A percentile compares a stretch with the other conserved stretches of the same genome.
phyloP scores from a whole-genome alignment of 345 rosid genomes.

The Erodium maritimum region DNA sequence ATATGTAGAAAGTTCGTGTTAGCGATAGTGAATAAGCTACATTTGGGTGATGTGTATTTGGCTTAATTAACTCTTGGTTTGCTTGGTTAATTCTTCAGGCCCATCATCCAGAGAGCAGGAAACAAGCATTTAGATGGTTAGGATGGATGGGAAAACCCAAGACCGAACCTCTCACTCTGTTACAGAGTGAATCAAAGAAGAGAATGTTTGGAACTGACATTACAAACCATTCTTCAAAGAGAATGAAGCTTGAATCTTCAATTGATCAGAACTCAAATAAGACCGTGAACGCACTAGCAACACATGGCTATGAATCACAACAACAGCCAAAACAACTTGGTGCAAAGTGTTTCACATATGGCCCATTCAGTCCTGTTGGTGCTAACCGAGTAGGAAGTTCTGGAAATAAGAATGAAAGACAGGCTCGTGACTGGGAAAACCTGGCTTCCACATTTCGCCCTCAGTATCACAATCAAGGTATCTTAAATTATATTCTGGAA shows the following conservation, averaged over 20 bases:
- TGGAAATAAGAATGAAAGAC: constrained; percentile 18
- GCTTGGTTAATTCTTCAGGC: constrained; percentile 26
- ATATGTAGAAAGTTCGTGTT: neutral
- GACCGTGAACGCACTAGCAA: constrained; percentile 15
- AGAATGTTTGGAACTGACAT: constrained; percentile 47
- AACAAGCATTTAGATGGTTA: constrained; percentile 61
- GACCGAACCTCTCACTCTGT: constrained; percentile 14
- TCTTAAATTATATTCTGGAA: neutral
- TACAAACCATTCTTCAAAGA: constrained; percentile 31
- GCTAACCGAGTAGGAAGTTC: constrained; percentile 3
- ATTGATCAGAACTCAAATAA: constrained; percentile 15
- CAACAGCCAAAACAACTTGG: constrained; percentile 12
- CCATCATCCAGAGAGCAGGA: constrained; percentile 46
- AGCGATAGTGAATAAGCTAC: neutral
- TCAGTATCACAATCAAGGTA: constrained; percentile 51
- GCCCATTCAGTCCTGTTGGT: constrained; percentile 30
- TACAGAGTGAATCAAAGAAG: constrained; percentile 31
- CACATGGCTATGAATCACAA: constrained; percentile 8
- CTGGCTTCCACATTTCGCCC: constrained; percentile 35
- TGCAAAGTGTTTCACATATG: constrained; percentile 32
- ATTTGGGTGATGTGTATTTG: neutral
- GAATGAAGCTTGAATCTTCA: constrained; percentile 20
- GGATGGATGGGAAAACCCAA: constrained; percentile 30
- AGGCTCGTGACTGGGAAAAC: constrained; percentile 27
- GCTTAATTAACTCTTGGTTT: constrained; percentile 4